These are phyloP conservation scores for Casuarina glauca DNA, from an alignment of 306 rosid species.

Conservation along the genomic window DNA sequence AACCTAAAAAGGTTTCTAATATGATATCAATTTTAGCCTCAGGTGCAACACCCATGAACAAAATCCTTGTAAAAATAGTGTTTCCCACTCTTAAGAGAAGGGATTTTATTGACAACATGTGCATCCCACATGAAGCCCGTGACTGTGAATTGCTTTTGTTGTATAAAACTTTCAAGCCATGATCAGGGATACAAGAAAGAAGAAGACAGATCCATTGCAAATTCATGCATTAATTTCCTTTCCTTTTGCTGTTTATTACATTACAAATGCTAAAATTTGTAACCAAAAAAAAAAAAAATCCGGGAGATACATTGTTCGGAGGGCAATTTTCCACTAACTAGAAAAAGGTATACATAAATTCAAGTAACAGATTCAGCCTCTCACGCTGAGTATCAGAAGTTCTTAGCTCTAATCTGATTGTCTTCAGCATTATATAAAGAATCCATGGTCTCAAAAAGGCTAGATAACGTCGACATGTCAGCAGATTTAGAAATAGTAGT, in stretches of 20 bases:
- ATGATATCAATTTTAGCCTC: too few species aligned
- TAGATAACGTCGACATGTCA: slow-evolving; percentile 18
- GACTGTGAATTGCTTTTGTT: background rate
- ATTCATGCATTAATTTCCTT: background rate
- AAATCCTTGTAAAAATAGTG: too few species aligned
- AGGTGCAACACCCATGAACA: too few species aligned
- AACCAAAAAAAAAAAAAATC: background rate
- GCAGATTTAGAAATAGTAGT: slow-evolving; percentile 17
- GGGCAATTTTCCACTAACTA: background rate
- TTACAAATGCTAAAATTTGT: slow-evolving; percentile 8
- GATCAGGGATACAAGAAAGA: background rate
- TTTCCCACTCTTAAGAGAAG: too few species aligned
- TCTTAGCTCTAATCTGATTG: slow-evolving; percentile 31
- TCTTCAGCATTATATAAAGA: slow-evolving; percentile 44
- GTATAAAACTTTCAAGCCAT: background rate
- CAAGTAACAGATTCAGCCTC: background rate
- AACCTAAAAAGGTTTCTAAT: too few species aligned
- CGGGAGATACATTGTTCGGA: background rate
- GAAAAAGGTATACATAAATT: background rate
- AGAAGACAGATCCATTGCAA: background rate
- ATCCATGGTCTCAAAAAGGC: slow-evolving; percentile 34
- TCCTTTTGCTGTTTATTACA: slow-evolving; percentile 4
- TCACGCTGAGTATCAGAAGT: slow-evolving; percentile 26
- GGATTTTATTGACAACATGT: too few species aligned
- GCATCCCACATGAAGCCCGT: too few species aligned